Evolutionary conservation across 1,139 yeast species (phyloP).

Genomic region (Candida sanyaensis): DNA sequence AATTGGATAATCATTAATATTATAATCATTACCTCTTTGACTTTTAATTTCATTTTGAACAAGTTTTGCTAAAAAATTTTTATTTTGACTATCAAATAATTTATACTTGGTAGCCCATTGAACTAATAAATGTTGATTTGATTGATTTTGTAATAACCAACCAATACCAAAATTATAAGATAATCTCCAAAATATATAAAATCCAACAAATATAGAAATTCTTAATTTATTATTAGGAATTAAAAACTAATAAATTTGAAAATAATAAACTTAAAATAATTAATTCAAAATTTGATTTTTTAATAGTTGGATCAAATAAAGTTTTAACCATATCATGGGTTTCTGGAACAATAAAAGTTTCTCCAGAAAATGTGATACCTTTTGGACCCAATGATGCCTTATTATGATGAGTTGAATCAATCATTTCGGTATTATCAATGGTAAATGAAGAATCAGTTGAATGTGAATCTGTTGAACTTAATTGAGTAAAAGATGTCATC

Average conservation of each 20-base stretch:
- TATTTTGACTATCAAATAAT: constrained; percentile 45
- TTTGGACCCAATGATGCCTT: constrained; percentile 25
- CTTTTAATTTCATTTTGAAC: constrained; percentile 48
- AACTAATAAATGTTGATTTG: constrained; percentile 58
- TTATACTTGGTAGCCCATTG: constrained; percentile 49
- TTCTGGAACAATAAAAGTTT: constrained; percentile 66
- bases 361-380: constrained; percentile 52
- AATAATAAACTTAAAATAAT: constrained; percentile 55
- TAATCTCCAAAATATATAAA: constrained; percentile 77
- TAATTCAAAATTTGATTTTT: constrained; percentile 68
- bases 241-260: constrained; percentile 49
- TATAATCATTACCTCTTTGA: constrained; percentile 60
- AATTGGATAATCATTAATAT: constrained; percentile 56
- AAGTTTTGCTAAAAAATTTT: constrained; percentile 41
- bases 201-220: constrained; percentile 47
- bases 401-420: not conserved
- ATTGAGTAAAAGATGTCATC: not conserved
- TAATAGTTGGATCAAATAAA: constrained; percentile 72
- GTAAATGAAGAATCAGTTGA: not conserved
- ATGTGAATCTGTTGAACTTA: not conserved
- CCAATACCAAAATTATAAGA: constrained; percentile 84
- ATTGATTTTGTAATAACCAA: constrained; percentile 64
- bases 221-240: constrained; percentile 32
- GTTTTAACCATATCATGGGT: constrained; percentile 89
- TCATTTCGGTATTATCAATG: not conserved